Base-by-base conservation (phyloP, 805 yeast genomes). In the Ogataea thermomethanolica region DNA sequence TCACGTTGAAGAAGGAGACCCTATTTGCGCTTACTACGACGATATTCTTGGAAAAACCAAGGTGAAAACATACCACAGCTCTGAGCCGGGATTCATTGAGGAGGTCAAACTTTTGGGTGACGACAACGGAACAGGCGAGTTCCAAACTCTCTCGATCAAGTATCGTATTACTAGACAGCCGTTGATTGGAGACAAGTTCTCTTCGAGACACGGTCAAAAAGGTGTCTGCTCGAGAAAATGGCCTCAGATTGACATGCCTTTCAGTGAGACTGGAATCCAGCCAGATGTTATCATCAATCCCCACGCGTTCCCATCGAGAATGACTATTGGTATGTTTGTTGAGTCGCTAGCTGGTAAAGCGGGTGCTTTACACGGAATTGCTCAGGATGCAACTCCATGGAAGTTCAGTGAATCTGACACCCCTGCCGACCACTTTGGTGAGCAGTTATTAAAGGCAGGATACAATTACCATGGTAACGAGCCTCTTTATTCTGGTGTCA, bases 281-380 rank as follows among this genome's bases (percentile, higher is more conserved):
- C 99, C 99, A 2, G 99, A 93, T 67, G 84, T 93, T 53, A 93
- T 93, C 59, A 93, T 93, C 59, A 93, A 93, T 64, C 99, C 99
- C 3, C 99, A 91, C 64, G 99, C 98, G 51, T 93, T 91, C 91
- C 99, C 99, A 54, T 91, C 98, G 35, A 93, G 99, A 73, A 93
- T 93, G 99, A 93, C 99, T 9, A 91, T 93, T 66, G 99, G 99
- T 71, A 93, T 93, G 98, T 93, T 93, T 67, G 97, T 93, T 35
- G 99, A 93, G 67, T 84, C 95, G 39, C 67, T 93, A 42, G 98
- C 99, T n/a, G 99, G 99, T 59, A 93, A 93, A 66, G 93, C 98
- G 5, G 99, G 99, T 63, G 96, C 96, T 6, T 69, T 93, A 56
- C 99, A 93, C 54, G 99, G 99, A 58, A 82, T 90, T 60, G 95